A percentile compares a stretch with the other conserved stretches of the same genome.
These are phyloP conservation scores for Batkoa obscura DNA, from an alignment of 371 early-diverging fungal genomes.

Conservation along the genomic window DNA sequence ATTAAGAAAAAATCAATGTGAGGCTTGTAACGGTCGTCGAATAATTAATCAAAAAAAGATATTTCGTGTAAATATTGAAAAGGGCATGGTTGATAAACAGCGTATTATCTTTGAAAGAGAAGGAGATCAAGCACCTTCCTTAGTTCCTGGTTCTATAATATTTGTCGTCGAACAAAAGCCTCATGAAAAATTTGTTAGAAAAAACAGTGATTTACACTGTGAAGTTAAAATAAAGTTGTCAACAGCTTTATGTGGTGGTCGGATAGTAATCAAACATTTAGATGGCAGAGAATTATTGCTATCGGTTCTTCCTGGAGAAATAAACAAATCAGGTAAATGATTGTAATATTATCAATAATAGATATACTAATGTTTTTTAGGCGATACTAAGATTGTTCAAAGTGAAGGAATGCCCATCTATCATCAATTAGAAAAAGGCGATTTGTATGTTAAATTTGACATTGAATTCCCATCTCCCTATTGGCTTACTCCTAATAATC, in stretches of 20 bases:
- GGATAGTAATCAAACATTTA: slow-evolving; percentile 61
- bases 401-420: slow-evolving; percentile 94
- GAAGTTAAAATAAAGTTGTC: slow-evolving; percentile 65
- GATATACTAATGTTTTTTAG: slow-evolving; percentile 2
- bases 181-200: slow-evolving; percentile 55
- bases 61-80: slow-evolving; percentile 74
- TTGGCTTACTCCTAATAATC: slow-evolving; percentile 31
- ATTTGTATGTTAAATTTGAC: slow-evolving; percentile 79
- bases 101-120: slow-evolving; percentile 81
- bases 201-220: slow-evolving; percentile 51
- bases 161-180: slow-evolving; percentile 65
- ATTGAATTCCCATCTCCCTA: slow-evolving; percentile 79
- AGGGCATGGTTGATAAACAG: slow-evolving; percentile 79
- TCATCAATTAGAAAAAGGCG: slow-evolving; percentile 71
- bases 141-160: slow-evolving; percentile 69
- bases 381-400: slow-evolving; percentile 57
- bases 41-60: slow-evolving; percentile 63
- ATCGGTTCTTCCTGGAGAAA: slow-evolving; percentile 67
- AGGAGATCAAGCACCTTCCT: slow-evolving; percentile 69
- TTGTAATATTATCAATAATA: neutral
- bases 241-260: slow-evolving; percentile 88
- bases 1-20: slow-evolving; percentile 64
- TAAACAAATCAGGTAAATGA: slow-evolving; percentile 58
- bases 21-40: slow-evolving; percentile 67
- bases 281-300: slow-evolving; percentile 80